These are phyloP conservation scores for Clavariopsis aquatica DNA, from an alignment of 495 filamentous ascomycete genomes.

Conservation along the genomic window DNA sequence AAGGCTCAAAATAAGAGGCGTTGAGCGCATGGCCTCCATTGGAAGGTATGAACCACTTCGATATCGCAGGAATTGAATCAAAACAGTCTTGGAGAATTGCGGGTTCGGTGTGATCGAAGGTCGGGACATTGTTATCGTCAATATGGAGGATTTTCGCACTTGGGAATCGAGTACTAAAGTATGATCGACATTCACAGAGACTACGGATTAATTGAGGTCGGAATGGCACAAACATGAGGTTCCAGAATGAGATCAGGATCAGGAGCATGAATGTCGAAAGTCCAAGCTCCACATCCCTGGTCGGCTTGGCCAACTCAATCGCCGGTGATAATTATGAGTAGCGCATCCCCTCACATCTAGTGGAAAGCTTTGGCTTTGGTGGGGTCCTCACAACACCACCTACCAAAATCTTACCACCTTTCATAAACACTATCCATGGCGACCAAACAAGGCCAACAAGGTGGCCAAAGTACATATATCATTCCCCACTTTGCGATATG, in stretches of 20 bases:
- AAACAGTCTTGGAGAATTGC: conserved; percentile 52
- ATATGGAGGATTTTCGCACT: neutral
- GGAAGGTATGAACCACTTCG: conserved; percentile 54
- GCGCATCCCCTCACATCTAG: too few relatives aligned
- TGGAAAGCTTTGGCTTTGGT: too few relatives aligned
- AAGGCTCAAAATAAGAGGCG: conserved; percentile 51
- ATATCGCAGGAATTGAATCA: conserved; percentile 51
- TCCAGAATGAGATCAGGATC: neutral
- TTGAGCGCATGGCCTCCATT: conserved; percentile 47
- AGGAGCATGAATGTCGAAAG: neutral
- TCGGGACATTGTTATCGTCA: neutral
- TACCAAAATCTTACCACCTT: neutral
- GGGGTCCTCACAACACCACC: neutral
- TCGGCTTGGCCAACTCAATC: too few relatives aligned
- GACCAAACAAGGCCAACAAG: conserved; percentile 24
- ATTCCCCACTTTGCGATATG: neutral
- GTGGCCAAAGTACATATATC: conserved; percentile 16
- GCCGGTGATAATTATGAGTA: too few relatives aligned
- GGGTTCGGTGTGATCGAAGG: conserved; percentile 52
- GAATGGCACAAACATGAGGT: conserved; percentile 7
- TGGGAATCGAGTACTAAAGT: neutral
- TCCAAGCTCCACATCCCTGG: neutral
- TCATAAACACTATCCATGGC: conserved; percentile 17
- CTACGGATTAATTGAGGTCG: neutral
- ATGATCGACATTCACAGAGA: neutral